phyloP scores from a whole-genome alignment of 371 early-diverging fungal genomes.

The Mortierella sp. region DNA sequence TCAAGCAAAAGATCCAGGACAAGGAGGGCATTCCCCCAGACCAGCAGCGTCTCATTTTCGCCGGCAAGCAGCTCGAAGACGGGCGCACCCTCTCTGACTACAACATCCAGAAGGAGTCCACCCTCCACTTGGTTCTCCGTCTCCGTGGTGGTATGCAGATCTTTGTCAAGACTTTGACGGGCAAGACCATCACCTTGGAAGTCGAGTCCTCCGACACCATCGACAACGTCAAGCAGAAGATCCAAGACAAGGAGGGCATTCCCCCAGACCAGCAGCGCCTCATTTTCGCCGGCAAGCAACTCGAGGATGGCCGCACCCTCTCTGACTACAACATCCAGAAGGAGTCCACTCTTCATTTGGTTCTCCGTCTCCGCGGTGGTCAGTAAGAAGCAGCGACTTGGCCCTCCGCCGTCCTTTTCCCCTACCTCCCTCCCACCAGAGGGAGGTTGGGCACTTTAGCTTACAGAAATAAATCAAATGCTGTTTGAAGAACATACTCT shows the following conservation, averaged over 20 bases:
- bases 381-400: too few species aligned
- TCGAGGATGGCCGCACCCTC: slow-evolving; percentile 84
- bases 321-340: slow-evolving; percentile 86
- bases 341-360: slow-evolving; percentile 83
- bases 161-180: slow-evolving; percentile 98
- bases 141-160: slow-evolving; percentile 91
- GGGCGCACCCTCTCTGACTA: slow-evolving; percentile 79
- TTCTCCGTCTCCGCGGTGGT: slow-evolving; percentile 85
- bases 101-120: slow-evolving; percentile 84
- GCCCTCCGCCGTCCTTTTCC: too few species aligned
- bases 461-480: too few species aligned
- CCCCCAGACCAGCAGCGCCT: slow-evolving; percentile 90
- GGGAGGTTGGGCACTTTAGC: too few species aligned
- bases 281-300: slow-evolving; percentile 88
- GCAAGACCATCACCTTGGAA: slow-evolving; percentile 98
- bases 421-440: too few species aligned
- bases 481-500: too few species aligned
- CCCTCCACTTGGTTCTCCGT: slow-evolving; percentile 89
- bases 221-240: slow-evolving; percentile 96
- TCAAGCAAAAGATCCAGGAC: slow-evolving; percentile 98
- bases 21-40: slow-evolving; percentile 96
- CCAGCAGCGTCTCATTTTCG: slow-evolving; percentile 88
- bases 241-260: slow-evolving; percentile 98
- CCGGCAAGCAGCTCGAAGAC: slow-evolving; percentile 87
- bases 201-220: slow-evolving; percentile 97